A percentile compares a stretch with the other conserved stretches of the same genome.
Conservation (phyloP, 495 filamentous ascomycete species). For the Aspergillus asperescens region DNA sequence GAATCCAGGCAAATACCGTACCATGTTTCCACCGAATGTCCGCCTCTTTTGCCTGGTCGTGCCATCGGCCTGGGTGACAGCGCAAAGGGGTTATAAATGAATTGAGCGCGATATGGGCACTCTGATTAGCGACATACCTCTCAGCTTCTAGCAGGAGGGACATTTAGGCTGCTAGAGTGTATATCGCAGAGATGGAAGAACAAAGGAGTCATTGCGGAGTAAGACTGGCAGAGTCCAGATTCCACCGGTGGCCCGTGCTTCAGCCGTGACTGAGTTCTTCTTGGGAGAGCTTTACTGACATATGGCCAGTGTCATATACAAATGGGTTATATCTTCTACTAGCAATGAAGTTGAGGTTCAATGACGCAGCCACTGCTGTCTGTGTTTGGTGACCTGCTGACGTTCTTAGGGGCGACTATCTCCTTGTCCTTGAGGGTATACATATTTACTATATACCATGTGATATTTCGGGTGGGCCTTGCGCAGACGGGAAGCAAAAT, state of each 20-base stretch:
- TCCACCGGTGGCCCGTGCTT: not conserved
- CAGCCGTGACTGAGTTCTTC: not conserved
- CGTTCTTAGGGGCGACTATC: too few relatives aligned
- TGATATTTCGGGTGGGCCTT: too few relatives aligned
- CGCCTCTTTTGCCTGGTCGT: conserved; percentile 35
- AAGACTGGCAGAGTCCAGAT: not conserved
- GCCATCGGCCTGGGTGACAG: conserved; percentile 27
- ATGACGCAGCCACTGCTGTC: too few relatives aligned
- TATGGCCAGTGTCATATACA: not conserved
- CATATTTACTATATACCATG: too few relatives aligned
- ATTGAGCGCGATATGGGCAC: conserved; percentile 35
- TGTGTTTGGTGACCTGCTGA: too few relatives aligned
- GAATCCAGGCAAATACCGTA: conserved; percentile 1
- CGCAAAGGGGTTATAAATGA: conserved; percentile 41
- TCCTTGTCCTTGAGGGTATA: too few relatives aligned
- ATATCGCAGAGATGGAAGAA: not conserved
- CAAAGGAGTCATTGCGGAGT: not conserved
- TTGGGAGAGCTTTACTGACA: not conserved
- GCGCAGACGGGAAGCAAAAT: too few relatives aligned
- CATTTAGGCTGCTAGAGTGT: conserved; percentile 28
- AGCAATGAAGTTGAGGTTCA: too few relatives aligned
- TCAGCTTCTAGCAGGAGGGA: conserved; percentile 48
- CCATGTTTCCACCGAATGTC: conserved; percentile 37
- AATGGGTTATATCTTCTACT: too few relatives aligned
- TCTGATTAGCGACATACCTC: conserved; percentile 45